A percentile compares a stretch with the other conserved stretches of the same genome.
Evolutionary conservation across 2,329 filamentous ascomycete species (phyloP).

Genomic region (Diaporthe caulivora): DNA sequence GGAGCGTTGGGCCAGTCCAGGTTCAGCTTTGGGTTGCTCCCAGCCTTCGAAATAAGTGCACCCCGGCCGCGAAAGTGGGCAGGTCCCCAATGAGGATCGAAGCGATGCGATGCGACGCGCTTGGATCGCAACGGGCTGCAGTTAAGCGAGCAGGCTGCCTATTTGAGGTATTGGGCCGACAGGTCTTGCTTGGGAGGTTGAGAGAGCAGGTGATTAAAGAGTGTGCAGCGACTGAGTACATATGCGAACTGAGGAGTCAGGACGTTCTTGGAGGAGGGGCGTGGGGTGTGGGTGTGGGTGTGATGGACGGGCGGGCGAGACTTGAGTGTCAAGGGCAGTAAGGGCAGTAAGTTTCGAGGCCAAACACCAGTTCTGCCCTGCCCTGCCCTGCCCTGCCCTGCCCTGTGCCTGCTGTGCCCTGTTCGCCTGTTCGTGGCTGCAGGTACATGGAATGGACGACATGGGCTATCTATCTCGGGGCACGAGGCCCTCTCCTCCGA

Average conservation of each 20-base stretch:
- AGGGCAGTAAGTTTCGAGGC: slow-evolving; percentile 9
- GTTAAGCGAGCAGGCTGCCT: slow-evolving; percentile 22
- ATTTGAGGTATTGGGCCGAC: slow-evolving; percentile 1
- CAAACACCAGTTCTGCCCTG: slow-evolving; percentile 4
- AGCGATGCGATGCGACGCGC: slow-evolving; percentile 28
- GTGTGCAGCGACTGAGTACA: not conserved
- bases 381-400: not conserved
- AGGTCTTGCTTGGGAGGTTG: not conserved
- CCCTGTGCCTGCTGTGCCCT: not conserved
- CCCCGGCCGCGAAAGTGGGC: slow-evolving; percentile 34
- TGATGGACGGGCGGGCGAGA: not conserved
- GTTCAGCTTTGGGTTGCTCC: slow-evolving; percentile 36
- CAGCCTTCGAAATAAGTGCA: slow-evolving; percentile 39
- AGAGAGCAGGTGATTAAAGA: not conserved
- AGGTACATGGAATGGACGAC: slow-evolving; percentile 22
- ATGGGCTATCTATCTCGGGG: slow-evolving; percentile 1
- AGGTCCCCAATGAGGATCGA: slow-evolving; percentile 26
- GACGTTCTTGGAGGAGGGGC: slow-evolving; percentile 7
- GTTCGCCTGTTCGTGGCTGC: slow-evolving; percentile 16
- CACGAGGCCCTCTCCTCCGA: slow-evolving; percentile 17
- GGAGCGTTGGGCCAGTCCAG: slow-evolving; percentile 33
- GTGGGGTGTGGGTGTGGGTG: not conserved
- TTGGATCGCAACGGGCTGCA: slow-evolving; percentile 36
- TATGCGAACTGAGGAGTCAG: not conserved
- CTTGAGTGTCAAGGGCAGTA: not conserved